Evolutionary conservation across 2,329 filamentous ascomycete species (phyloP).

Genomic region (Epichloe festucae): DNA sequence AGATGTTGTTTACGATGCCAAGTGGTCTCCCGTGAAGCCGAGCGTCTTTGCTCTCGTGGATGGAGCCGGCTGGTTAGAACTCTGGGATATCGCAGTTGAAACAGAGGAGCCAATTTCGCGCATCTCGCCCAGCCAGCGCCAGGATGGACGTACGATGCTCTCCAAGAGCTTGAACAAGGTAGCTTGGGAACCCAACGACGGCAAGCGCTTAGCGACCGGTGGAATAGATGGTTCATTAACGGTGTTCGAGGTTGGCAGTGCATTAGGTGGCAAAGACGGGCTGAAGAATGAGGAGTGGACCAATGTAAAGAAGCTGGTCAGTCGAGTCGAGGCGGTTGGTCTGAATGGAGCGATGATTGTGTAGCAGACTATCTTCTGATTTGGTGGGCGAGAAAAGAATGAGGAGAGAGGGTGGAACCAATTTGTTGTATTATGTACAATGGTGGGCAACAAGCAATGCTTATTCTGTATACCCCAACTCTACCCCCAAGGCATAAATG

Average conservation of each 20-base stretch:
- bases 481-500: background rate
- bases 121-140: slow-evolving; percentile 56
- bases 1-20: slow-evolving; percentile 91
- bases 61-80: slow-evolving; percentile 78
- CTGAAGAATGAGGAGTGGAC: slow-evolving; percentile 84
- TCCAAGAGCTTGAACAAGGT: slow-evolving; percentile 87
- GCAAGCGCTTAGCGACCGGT: slow-evolving; percentile 74
- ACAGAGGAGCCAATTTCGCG: slow-evolving; percentile 83
- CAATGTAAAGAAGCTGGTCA: slow-evolving; percentile 79
- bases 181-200: slow-evolving; percentile 85
- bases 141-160: slow-evolving; percentile 54
- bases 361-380: background rate
- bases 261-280: slow-evolving; percentile 73
- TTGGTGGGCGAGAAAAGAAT: too few relatives aligned
- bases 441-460: background rate
- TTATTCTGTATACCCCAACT: slow-evolving; percentile 2
- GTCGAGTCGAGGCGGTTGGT: slow-evolving; percentile 53
- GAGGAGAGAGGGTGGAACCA: too few relatives aligned
- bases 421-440: too few relatives aligned
- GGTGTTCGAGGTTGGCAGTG: slow-evolving; percentile 79
- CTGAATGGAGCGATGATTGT: slow-evolving; percentile 30
- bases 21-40: slow-evolving; percentile 88
- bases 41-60: slow-evolving; percentile 93
- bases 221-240: slow-evolving; percentile 85
- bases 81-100: slow-evolving; percentile 90